A percentile compares a stretch with the other conserved stretches of the same genome.
These are phyloP conservation scores for Crithidia expoeki DNA, from an alignment of 208 protist genomes.

Conservation along the genomic window DNA sequence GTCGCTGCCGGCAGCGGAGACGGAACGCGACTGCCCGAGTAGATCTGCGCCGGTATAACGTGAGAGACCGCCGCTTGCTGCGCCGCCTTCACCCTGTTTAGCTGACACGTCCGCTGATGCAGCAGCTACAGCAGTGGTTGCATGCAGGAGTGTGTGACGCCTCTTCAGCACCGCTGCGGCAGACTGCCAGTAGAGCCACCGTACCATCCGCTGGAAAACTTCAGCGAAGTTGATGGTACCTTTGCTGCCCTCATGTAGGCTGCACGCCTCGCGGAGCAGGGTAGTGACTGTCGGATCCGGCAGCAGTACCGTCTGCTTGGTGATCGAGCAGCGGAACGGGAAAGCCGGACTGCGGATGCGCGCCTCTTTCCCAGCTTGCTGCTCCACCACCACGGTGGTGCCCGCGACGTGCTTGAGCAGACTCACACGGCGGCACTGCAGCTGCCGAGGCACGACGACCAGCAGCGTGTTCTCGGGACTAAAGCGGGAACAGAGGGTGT, in stretches of 20 bases:
- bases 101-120: too few relatives aligned
- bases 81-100: not conserved
- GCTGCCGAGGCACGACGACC: conserved; percentile 58
- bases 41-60: conserved; percentile 13
- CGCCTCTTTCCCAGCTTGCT: conserved; percentile 35
- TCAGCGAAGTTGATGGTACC: conserved; percentile 40
- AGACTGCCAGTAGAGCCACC: conserved; percentile 45
- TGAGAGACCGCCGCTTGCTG: not conserved
- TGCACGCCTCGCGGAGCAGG: conserved; percentile 51
- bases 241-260: conserved; percentile 38
- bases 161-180: conserved; percentile 29
- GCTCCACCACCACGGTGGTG: conserved; percentile 64
- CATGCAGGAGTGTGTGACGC: conserved; percentile 10
- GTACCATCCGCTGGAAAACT: conserved; percentile 50
- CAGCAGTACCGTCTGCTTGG: conserved; percentile 36
- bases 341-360: conserved; percentile 35
- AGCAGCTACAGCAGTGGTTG: not conserved
- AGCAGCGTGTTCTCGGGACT: conserved; percentile 70
- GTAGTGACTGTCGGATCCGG: conserved; percentile 46
- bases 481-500: conserved; percentile 45
- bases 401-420: conserved; percentile 64
- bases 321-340: conserved; percentile 53
- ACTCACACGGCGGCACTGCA: conserved; percentile 55
- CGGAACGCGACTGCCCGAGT: conserved; percentile 16
- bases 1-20: conserved; percentile 2